Evolutionary conservation across 2,329 filamentous ascomycete genomes (phyloP).

Genomic region (Pseudocercospora crystallina): DNA sequence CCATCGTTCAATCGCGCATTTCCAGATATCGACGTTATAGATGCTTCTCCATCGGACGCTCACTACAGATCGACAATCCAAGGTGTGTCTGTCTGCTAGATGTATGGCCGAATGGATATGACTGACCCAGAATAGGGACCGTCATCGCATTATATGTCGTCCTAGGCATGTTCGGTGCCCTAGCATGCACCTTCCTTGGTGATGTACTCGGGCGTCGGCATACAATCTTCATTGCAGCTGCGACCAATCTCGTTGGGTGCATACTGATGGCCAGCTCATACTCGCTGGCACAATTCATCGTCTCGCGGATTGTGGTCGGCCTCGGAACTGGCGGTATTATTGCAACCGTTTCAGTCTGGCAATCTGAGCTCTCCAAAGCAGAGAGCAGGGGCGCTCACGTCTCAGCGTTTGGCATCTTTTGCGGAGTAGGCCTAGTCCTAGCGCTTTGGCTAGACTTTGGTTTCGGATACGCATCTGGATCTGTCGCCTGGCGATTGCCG

Average conservation of each 20-base stretch:
- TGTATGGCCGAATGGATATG: no score
- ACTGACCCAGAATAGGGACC: not conserved
- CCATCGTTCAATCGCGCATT: not conserved
- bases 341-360: conserved; percentile 41
- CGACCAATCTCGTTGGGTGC: conserved; percentile 50
- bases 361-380: conserved; percentile 41
- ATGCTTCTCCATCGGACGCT: not conserved
- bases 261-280: conserved; percentile 36
- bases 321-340: conserved; percentile 44
- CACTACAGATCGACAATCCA: not conserved
- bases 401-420: conserved; percentile 1
- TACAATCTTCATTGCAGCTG: conserved; percentile 46
- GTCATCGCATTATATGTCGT: conserved; percentile 51
- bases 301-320: conserved; percentile 48
- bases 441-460: conserved; percentile 50
- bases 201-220: conserved; percentile 51
- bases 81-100: not conserved
- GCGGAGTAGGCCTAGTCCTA: conserved; percentile 42
- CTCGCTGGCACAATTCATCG: conserved; percentile 45
- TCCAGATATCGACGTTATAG: not conserved
- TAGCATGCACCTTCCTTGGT: conserved; percentile 50
- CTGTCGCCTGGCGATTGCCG: conserved; percentile 43
- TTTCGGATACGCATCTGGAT: conserved; percentile 37
- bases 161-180: conserved; percentile 58
- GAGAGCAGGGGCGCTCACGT: conserved; percentile 2